Conservation (phyloP, 352 stramenopile species). For the Pythium phragmiticola region DNA sequence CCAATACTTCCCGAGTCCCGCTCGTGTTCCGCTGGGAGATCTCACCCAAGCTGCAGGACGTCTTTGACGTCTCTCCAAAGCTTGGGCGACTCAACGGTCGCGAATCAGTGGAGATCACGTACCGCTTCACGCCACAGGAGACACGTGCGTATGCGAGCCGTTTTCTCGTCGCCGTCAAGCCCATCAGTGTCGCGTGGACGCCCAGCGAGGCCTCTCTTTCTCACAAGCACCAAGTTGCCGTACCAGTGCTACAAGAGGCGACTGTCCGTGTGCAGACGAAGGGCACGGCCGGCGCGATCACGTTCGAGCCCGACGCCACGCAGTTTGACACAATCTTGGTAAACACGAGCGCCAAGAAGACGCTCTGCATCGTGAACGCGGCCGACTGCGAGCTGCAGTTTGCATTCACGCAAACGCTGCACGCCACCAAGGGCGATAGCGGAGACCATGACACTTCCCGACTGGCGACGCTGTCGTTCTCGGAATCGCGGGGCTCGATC, state of each 20-base stretch:
- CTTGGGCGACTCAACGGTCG: slow-evolving; percentile 82
- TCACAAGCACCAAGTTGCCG: slow-evolving; percentile 1
- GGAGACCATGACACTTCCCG: background rate
- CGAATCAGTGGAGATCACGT: slow-evolving; percentile 59
- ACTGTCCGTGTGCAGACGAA: slow-evolving; percentile 66
- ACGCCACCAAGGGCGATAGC: slow-evolving; percentile 15
- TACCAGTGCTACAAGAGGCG: slow-evolving; percentile 63
- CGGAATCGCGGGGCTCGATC: slow-evolving; percentile 60
- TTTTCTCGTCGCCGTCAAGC: slow-evolving; percentile 63
- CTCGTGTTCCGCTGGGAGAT: slow-evolving; percentile 84
- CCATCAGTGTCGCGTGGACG: slow-evolving; percentile 58
- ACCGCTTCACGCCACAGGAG: slow-evolving; percentile 79
- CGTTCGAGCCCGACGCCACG: slow-evolving; percentile 67
- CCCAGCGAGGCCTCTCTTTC: slow-evolving; percentile 20
- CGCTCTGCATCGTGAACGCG: slow-evolving; percentile 70
- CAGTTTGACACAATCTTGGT: slow-evolving; percentile 86
- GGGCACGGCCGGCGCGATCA: slow-evolving; percentile 69
- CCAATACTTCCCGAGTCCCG: slow-evolving; percentile 84
- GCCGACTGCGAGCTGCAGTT: slow-evolving; percentile 79
- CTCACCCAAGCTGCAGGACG: slow-evolving; percentile 47
- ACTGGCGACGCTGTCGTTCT: slow-evolving; percentile 47
- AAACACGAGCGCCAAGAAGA: slow-evolving; percentile 67
- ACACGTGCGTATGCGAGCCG: slow-evolving; percentile 72
- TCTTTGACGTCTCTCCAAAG: slow-evolving; percentile 68
- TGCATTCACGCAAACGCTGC: slow-evolving; percentile 41